phyloP scores from a whole-genome alignment of 2,329 filamentous ascomycete species.

The Rugonectria rugulosa region DNA sequence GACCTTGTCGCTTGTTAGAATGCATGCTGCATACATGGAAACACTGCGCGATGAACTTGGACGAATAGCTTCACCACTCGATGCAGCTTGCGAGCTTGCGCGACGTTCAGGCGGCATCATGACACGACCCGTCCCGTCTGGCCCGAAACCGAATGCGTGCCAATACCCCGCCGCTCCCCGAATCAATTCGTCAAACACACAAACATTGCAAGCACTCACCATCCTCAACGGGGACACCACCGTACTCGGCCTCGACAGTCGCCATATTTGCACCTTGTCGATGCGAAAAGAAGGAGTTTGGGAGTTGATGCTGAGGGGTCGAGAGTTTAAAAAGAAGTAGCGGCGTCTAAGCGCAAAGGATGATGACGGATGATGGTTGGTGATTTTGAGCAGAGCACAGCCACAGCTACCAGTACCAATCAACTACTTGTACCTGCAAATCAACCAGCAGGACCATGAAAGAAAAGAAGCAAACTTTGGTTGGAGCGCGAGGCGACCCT shows the following conservation, averaged over 20 bases:
- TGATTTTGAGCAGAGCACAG: no score
- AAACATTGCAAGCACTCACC: constrained; percentile 23
- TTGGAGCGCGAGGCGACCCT: constrained; percentile 9
- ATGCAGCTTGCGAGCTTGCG: neutral
- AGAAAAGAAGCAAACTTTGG: constrained; percentile 1
- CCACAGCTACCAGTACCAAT: no score
- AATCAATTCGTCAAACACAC: neutral
- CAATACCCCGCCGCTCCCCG: neutral
- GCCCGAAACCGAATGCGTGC: constrained; percentile 8
- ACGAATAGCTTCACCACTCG: no score
- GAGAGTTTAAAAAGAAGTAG: constrained; percentile 8
- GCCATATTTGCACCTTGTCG: constrained; percentile 26
- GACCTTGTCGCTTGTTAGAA: constrained; percentile 24
- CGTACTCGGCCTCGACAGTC: constrained; percentile 19
- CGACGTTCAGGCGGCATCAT: constrained; percentile 4
- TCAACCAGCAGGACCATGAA: constrained; percentile 4
- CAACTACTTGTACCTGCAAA: no score
- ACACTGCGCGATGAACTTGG: no score
- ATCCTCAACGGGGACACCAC: constrained; percentile 16
- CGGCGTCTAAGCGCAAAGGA: constrained; percentile 10
- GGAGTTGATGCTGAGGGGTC: constrained; percentile 20
- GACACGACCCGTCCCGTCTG: constrained; percentile 5
- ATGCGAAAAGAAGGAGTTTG: constrained; percentile 6
- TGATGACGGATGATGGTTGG: no score
- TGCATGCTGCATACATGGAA: neutral